Base-by-base conservation (phyloP, 805 yeast genomes). In the Cyberlindnera euphorbiiphila region DNA sequence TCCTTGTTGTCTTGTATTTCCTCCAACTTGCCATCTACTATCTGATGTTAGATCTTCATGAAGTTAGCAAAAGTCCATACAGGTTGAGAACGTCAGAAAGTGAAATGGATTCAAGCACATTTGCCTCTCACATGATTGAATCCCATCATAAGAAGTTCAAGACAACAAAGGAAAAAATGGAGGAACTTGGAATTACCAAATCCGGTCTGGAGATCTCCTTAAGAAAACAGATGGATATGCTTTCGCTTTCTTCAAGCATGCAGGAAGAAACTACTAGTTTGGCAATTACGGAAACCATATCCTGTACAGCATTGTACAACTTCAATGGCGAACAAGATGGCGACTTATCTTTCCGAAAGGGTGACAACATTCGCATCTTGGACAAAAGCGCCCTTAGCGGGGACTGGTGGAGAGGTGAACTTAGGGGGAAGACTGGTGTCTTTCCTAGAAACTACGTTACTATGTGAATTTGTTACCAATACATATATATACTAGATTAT, bases 311-410 rank as follows among this genome's bases (percentile, higher is more conserved):
- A 0, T 25, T 64, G 9, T 75, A 54, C 45, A 51, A 53, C 23
- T 76, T 63, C 42, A 33, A 49, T 2, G 69, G 66, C 0, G 52
- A 61, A 15, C 55, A 62, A 25, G 39, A 42, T 0, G 69, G 64
- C 4, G 82, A 77, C 45, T 54, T 77, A 27, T 42, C 62, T 4
- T 64, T 77, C 35, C 36, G 46, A 12, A 56, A 49, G 22, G 77
- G 74, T 4, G 78, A 73, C 42, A 45, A 47, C 16, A 68, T 77
- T 17, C 55, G 42, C 32, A 50, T 76, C 2, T 18, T 68, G 8
- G 65, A 59, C 19, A 43, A 39, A 15, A 26, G 9, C 4, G 34
- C 31, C 4, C 24, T 35, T 6, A 41, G 26, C 31, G 36, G 28
- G 2, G 50, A 50, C 13, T 54, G 58, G 58, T 51, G 53, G 53